Base-by-base conservation (phyloP, 2,329 filamentous ascomycete species). In the Xylariaceae sp. region DNA sequence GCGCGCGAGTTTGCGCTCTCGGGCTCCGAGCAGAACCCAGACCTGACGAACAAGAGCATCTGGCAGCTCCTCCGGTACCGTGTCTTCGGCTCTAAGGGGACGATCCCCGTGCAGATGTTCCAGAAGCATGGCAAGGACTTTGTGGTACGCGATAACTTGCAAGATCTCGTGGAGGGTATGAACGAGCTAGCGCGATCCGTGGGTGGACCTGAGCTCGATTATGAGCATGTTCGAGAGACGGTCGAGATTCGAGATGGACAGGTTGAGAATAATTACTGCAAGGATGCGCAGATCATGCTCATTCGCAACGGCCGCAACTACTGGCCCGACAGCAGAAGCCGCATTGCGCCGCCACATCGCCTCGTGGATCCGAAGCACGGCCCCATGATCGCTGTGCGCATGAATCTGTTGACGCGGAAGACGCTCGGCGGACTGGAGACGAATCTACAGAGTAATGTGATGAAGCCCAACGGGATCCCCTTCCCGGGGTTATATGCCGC, bases 1-100 rank as follows among this genome's bases (percentile, higher is more conserved):
- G 80, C 81, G n/a, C 77, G 79, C 17, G 83, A 86, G 70, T 86
- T 86, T 59, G 82, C 80, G 10, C 77, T 86, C 0, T 86, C 83
- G 0, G 83, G 83, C 7, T 85, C 82, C 0, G 83, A 86, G 71
- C 83, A 86, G 73, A 86, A 86, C 72, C 82, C 82, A 0, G 83
- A 86, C 64, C 63, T 86, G 35, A 84, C 82, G 1, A 72, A 69
- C 68, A 86, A 86, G 73, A 84, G 79, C 68, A 71, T 82, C 51
- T 79, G 80, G 76, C 70, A 80, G 67, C 65, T 83, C 2, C 71
- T 85, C 10, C 73, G 69, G n/a, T 74, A 74, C 65, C 77, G 83
- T 34, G 59, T 84, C 30, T 76, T 85, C 48, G 76, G 77, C 58
- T 75, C 74, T 51, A 80, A 80, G 60, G 83, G 83, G 13, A 81